Conservation (phyloP, 345 rosid species). For the Bruguiera gymnorhiza region DNA sequence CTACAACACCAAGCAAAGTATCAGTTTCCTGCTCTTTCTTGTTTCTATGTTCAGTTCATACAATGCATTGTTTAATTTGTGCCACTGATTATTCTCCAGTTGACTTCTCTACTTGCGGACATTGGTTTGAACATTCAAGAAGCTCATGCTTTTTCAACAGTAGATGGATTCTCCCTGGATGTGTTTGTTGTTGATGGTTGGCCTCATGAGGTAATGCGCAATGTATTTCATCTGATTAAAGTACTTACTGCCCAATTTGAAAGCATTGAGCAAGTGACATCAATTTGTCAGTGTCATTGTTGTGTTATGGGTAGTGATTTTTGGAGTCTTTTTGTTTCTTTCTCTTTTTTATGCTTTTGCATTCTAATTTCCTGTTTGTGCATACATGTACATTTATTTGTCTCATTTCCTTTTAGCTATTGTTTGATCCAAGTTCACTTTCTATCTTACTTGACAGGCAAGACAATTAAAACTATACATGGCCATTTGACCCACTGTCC, state of each 20-base stretch:
- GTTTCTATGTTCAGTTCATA: background rate
- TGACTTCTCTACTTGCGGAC: slow-evolving; percentile 82
- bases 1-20: too few relatives aligned
- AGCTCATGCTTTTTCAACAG: slow-evolving; percentile 94
- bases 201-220: slow-evolving; percentile 64
- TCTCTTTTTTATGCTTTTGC: too few relatives aligned
- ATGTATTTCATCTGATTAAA: background rate
- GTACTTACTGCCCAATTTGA: background rate
- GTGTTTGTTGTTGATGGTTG: slow-evolving; percentile 98
- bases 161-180: slow-evolving; percentile 88
- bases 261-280: background rate
- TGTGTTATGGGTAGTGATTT: too few relatives aligned
- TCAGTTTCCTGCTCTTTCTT: too few relatives aligned
- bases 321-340: too few relatives aligned
- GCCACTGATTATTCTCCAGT: slow-evolving; percentile 39
- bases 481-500: background rate
- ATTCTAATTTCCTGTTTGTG: too few relatives aligned
- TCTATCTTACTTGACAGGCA: too few relatives aligned
- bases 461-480: background rate
- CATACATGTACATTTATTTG: too few relatives aligned
- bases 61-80: slow-evolving; percentile 9
- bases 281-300: background rate
- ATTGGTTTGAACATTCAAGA: slow-evolving; percentile 91
- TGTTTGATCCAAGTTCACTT: background rate
- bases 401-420: background rate